Conservation (phyloP, 2,329 filamentous ascomycete genomes). For the Fusarium agapanthi region DNA sequence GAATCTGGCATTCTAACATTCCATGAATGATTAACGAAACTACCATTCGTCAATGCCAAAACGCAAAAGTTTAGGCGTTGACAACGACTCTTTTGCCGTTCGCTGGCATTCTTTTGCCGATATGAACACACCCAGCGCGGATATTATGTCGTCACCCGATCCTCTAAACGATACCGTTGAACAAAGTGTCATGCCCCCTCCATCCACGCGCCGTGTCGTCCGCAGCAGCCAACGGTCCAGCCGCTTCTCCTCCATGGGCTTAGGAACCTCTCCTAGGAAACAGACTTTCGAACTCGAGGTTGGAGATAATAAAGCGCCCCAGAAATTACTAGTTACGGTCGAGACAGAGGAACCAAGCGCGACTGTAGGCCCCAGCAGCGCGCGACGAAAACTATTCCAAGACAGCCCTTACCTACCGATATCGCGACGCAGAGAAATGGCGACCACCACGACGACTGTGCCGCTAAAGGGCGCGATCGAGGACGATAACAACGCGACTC, state of each 20-base stretch:
- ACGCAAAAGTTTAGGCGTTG: conserved; percentile 37
- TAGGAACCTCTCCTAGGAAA: conserved; percentile 60
- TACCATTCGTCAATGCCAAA: conserved; percentile 43
- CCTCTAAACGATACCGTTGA: conserved; percentile 55
- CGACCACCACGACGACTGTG: conserved; percentile 58
- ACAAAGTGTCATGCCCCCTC: conserved; percentile 47
- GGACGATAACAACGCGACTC: conserved; percentile 48
- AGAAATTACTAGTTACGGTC: conserved; percentile 64
- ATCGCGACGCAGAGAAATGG: conserved; percentile 48
- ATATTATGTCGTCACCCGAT: conserved; percentile 61
- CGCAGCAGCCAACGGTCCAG: conserved; percentile 56
- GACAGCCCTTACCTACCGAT: conserved; percentile 51
- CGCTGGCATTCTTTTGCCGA: conserved; percentile 50
- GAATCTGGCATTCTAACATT: conserved; percentile 25
- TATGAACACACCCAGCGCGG: conserved; percentile 51
- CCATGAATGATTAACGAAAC: conserved; percentile 32
- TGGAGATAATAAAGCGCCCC: conserved; percentile 58
- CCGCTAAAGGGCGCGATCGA: conserved; percentile 57
- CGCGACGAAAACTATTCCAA: conserved; percentile 55
- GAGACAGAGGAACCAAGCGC: conserved; percentile 56
- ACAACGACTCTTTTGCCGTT: conserved; percentile 43
- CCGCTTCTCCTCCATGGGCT: conserved; percentile 46
- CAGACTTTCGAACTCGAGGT: conserved; percentile 66
- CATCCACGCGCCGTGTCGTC: conserved; percentile 53
- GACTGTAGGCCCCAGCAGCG: conserved; percentile 46